These are phyloP conservation scores for Amanita molliuscula DNA, from an alignment of 768 basidiomycete genomes.

Conservation along the genomic window DNA sequence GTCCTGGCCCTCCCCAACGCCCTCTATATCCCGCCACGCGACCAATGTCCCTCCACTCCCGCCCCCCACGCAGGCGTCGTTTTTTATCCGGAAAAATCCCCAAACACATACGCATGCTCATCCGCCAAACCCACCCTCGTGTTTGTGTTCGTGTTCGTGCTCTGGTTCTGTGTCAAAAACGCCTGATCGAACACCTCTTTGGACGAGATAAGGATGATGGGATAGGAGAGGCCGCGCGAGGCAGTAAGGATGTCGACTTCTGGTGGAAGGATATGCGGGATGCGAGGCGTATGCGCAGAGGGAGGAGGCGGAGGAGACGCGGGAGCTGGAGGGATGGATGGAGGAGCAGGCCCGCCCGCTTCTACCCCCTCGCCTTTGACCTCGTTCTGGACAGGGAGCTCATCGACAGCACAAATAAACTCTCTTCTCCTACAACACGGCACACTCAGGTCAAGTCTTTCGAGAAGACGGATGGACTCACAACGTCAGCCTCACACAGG, in stretches of 20 bases:
- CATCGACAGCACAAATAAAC: constrained; percentile 1
- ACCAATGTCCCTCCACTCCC: not conserved
- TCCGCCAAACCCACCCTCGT: not conserved
- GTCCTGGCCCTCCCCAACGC: not conserved
- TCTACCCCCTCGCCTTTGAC: not conserved
- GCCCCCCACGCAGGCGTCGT: not conserved
- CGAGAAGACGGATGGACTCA: not conserved
- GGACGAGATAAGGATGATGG: constrained; percentile 3
- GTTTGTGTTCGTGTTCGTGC: too few relatives aligned
- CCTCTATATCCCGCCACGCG: not conserved
- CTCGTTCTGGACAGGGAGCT: not conserved
- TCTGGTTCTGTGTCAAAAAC: not conserved
- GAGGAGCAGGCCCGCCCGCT: not conserved
- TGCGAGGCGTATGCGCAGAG: not conserved
- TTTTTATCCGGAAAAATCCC: constrained; percentile 2
- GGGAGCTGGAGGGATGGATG: too few relatives aligned
- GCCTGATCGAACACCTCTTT: not conserved
- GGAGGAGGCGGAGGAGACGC: not conserved
- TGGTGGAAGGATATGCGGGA: not conserved
- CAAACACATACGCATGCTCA: constrained; percentile 6
- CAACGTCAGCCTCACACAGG: not conserved
- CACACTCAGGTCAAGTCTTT: too few relatives aligned
- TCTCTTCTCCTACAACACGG: constrained; percentile 1
- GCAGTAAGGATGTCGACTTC: constrained; percentile 5
- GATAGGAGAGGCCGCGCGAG: not conserved